Conservation (phyloP, 75 land plant species). For the Adiantum capillusveneris region DNA sequence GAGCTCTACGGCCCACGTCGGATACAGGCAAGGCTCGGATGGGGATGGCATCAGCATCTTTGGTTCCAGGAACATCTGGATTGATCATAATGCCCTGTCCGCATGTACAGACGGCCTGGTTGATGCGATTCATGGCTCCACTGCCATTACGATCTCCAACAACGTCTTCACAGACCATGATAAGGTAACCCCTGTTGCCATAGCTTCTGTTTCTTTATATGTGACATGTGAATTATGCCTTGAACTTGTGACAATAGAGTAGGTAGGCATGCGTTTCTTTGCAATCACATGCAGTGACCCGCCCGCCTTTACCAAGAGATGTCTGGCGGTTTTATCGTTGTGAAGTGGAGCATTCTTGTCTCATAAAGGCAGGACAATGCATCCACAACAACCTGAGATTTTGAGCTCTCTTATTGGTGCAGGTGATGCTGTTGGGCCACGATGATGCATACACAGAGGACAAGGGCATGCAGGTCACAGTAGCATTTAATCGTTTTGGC, state of each 20-base stretch:
- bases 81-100: conserved; percentile 26
- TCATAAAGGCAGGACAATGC: too few species aligned
- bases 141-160: conserved; percentile 25
- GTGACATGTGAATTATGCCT: too few species aligned
- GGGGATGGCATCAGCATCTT: conserved; percentile 43
- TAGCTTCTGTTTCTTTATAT: too few species aligned
- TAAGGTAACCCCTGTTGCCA: conserved; percentile 27
- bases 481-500: conserved; percentile 70
- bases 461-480: conserved; percentile 57
- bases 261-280: too few species aligned
- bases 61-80: conserved; percentile 37
- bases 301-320: too few species aligned
- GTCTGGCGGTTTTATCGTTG: too few species aligned
- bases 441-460: conserved; percentile 37
- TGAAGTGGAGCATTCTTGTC: too few species aligned
- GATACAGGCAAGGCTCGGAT: conserved; percentile 23
- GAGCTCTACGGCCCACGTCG: conserved; percentile 22
- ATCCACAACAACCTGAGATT: too few species aligned
- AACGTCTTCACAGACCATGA: conserved; percentile 26
- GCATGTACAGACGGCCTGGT: conserved; percentile 23
- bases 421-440: conserved; percentile 61
- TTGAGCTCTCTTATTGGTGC: neutral
- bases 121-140: conserved; percentile 24
- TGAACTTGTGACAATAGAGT: too few species aligned
- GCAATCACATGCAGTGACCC: too few species aligned